phyloP scores from a whole-genome alignment of 805 yeast species.

The Kodamaea neixiangensis region DNA sequence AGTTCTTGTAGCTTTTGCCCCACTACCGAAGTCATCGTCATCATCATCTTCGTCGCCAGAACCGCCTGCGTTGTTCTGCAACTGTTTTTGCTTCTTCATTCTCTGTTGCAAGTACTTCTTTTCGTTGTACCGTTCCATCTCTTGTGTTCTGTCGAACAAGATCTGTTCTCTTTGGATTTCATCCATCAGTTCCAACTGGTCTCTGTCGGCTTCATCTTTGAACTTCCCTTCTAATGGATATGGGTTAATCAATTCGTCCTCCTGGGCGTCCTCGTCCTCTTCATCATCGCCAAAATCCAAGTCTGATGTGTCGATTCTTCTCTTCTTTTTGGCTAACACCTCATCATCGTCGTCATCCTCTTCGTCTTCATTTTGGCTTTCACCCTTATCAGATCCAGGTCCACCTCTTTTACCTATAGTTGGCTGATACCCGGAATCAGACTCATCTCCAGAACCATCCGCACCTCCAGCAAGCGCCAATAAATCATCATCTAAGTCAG shows the following conservation, averaged over 20 bases:
- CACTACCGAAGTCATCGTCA: constrained; percentile 1
- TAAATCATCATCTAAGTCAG: constrained; percentile 91
- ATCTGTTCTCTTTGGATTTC: constrained; percentile 92
- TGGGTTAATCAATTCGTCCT: constrained; percentile 57
- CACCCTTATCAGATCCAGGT: constrained; percentile 20
- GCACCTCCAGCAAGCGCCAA: constrained; percentile 73
- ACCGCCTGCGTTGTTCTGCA: constrained; percentile 7
- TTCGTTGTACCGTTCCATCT: constrained; percentile 85
- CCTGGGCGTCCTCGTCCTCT: constrained; percentile 35
- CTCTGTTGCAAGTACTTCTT: constrained; percentile 81
- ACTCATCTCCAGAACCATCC: constrained; percentile 53
- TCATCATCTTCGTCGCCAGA: constrained; percentile 8
- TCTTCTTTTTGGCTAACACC: constrained; percentile 6
- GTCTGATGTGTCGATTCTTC: constrained; percentile 20
- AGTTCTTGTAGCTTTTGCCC: constrained; percentile 37
- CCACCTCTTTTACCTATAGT: constrained; percentile 26
- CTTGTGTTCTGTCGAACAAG: constrained; percentile 89
- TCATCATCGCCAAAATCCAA: constrained; percentile 32
- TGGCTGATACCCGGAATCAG: constrained; percentile 35
- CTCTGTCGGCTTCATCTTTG: constrained; percentile 78
- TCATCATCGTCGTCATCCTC: constrained; percentile 22
- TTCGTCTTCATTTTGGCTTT: constrained; percentile 24
- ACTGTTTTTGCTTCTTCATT: constrained; percentile 54
- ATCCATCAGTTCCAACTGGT: constrained; percentile 66
- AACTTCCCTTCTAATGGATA: constrained; percentile 93